Evolutionary conservation across 169 alveolate genomes (phyloP).

Genomic region (Eimeria mitis): DNA sequence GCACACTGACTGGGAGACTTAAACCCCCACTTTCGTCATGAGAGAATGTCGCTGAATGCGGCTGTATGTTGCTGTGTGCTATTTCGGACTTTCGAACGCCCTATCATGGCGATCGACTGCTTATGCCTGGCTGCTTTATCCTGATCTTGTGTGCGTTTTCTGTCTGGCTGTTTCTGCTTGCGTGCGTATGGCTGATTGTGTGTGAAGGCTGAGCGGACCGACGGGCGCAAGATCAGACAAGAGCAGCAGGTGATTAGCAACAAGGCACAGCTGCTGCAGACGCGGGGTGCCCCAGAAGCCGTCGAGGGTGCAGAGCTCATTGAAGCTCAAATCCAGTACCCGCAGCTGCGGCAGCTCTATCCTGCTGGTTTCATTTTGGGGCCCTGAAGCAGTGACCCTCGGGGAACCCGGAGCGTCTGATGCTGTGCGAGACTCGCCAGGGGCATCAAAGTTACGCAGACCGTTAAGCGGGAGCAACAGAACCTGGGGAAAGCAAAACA

Average conservation of each 20-base stretch:
- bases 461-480: slow-evolving; percentile 56
- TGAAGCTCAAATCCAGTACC: slow-evolving; percentile 67
- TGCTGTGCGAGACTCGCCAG: neutral
- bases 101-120: neutral
- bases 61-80: neutral
- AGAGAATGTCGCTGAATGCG: neutral
- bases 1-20: neutral
- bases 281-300: slow-evolving; percentile 71
- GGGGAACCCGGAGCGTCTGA: neutral
- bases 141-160: neutral
- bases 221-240: slow-evolving; percentile 71
- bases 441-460: slow-evolving; percentile 63
- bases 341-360: slow-evolving; percentile 67
- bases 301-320: slow-evolving; percentile 63
- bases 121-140: neutral
- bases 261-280: slow-evolving; percentile 70
- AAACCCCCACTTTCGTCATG: too few species aligned
- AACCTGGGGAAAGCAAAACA: neutral
- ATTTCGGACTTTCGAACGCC: neutral
- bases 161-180: neutral
- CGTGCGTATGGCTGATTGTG: neutral
- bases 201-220: slow-evolving; percentile 54
- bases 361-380: neutral
- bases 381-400: neutral
- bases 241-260: slow-evolving; percentile 71